These are phyloP conservation scores for Millerago galiae DNA, from an alignment of 805 yeast species.

Conservation along the genomic window DNA sequence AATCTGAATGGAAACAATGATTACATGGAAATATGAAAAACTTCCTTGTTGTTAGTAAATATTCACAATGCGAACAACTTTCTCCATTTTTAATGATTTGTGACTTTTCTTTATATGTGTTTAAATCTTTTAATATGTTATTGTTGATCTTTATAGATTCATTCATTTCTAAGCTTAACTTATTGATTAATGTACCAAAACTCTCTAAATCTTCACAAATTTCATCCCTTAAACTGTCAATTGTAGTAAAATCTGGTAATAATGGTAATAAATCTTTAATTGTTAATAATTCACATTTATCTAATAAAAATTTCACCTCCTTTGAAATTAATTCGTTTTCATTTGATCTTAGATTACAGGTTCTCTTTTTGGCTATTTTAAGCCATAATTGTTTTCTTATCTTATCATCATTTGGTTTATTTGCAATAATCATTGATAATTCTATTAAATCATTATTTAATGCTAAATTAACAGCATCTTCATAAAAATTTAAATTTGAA, in stretches of 20 bases:
- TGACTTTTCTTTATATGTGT: constrained; percentile 44
- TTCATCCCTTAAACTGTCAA: constrained; percentile 80
- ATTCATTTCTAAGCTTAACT: constrained; percentile 67
- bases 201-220: constrained; percentile 72
- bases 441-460: constrained; percentile 53
- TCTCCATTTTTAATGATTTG: constrained; percentile 77
- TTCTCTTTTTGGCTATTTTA: constrained; percentile 38
- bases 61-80: constrained; percentile 68
- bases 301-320: constrained; percentile 31
- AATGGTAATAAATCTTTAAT: constrained; percentile 80
- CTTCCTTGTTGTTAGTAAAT: constrained; percentile 62
- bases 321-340: constrained; percentile 24
- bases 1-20: constrained; percentile 86
- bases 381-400: constrained; percentile 71
- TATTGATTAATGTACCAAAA: constrained; percentile 60
- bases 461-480: constrained; percentile 77
- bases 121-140: constrained; percentile 55
- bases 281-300: constrained; percentile 44
- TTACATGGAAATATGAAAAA: constrained; percentile 84
- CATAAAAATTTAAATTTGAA: constrained; percentile 60
- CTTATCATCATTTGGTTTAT: constrained; percentile 43
- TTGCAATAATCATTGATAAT: constrained; percentile 52
- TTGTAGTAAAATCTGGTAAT: constrained; percentile 76
- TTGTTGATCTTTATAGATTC: constrained; percentile 58
- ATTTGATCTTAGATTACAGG: constrained; percentile 19